Evolutionary conservation across 768 basidiomycete genomes (phyloP), one percentile per base, ranked within the genome.

Genomic region (Auriculariales sp.): DNA sequence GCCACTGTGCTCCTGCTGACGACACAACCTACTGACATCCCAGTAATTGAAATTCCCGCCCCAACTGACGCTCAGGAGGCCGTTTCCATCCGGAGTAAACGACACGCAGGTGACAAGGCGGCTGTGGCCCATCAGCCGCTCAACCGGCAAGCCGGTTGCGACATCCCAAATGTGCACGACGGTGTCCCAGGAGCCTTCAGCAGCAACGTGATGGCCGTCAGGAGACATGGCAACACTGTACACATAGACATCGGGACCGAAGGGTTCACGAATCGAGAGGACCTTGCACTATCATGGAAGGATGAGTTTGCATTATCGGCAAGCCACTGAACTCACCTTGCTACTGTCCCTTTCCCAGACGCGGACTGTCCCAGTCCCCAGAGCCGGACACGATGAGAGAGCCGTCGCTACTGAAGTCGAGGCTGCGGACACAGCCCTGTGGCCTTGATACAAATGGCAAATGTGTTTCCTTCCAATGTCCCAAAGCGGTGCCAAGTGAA

Each of bases 381-480:
- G 87, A 91, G 15, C 91, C 92, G 3, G 88, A 91, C 9, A 92
- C 87, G 55, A 94, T 82, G 56, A 84, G 73, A 3, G 79, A 72
- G 5, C 92, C 91, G 56, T 92, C 86, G n/a, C 71, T 66, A 2
- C 88, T 87, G 65, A 92, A 94, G 63, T 87, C 89, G 54, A 95
- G 80, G 1, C 90, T 89, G 65, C 93, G 94, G 59, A 95, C 59
- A 94, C 92, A 60, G 89, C 85, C 58, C 79, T 78, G 66, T 95
- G 92, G 3, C 92, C 92, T 55, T 85, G 79, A 57, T 93, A 89
- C 9, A 86, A 68, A 54, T 77, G 81, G 50, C 81, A 76, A 59
- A 93, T 87, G 30, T 76, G 75, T 57, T 82, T 82, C 58, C 79
- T 81, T 36, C 73, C 72, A 56, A 95, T 88, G 58, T 93, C 89